Conservation (phyloP, 2,329 filamentous ascomycete species). For the Alternaria consortialis region DNA sequence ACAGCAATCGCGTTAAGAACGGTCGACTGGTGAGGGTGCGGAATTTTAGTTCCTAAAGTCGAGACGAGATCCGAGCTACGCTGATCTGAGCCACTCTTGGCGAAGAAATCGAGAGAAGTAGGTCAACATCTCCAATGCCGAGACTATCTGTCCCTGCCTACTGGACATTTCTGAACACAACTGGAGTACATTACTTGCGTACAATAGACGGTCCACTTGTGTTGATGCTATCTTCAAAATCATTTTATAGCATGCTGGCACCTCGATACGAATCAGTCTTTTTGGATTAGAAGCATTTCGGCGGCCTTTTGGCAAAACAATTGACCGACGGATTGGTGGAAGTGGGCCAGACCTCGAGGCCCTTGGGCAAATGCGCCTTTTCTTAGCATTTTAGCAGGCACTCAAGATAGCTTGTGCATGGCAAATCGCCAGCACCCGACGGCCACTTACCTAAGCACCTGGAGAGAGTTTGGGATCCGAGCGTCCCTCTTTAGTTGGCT, state of each 20-base stretch:
- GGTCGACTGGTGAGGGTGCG: slow-evolving; percentile 1
- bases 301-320: slow-evolving; percentile 3
- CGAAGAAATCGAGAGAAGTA: slow-evolving; percentile 1
- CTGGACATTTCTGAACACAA: background rate
- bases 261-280: slow-evolving; percentile 21
- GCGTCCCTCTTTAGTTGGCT: slow-evolving; percentile 1
- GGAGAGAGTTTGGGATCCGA: background rate
- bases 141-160: background rate
- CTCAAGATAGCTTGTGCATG: background rate
- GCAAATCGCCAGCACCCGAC: slow-evolving; percentile 1
- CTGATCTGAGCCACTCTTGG: slow-evolving; percentile 14
- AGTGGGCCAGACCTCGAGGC: background rate
- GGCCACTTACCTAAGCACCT: slow-evolving; percentile 2
- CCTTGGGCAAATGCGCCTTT: background rate
- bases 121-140: background rate
- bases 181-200: too few relatives aligned
- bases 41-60: slow-evolving; percentile 2
- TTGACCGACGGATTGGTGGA: slow-evolving; percentile 3
- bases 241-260: background rate
- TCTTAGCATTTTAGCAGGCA: background rate
- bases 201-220: background rate
- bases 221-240: background rate
- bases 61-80: slow-evolving; percentile 5
- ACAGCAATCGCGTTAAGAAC: background rate
- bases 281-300: slow-evolving; percentile 12